phyloP scores from a whole-genome alignment of 1,284 basidiomycete species.

The Peniophora sp. region DNA sequence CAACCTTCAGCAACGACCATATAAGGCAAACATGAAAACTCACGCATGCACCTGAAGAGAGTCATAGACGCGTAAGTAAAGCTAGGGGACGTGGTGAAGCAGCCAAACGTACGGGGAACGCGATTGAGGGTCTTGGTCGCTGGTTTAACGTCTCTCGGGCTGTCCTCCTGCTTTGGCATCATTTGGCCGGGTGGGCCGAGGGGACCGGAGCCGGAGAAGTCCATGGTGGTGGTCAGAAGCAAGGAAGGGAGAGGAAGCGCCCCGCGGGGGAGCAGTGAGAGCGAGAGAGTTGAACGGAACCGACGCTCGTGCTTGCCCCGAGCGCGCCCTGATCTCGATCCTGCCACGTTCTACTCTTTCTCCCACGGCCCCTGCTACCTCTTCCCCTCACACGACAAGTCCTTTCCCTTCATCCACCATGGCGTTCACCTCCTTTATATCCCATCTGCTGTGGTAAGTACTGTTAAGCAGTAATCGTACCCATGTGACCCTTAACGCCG shows the following conservation, averaged over 20 bases:
- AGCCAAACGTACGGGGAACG: slow-evolving; percentile 61
- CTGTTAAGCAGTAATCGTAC: slow-evolving; percentile 1
- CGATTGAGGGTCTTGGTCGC: slow-evolving; percentile 69
- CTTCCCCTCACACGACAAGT: neutral
- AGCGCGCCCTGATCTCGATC: too few species aligned
- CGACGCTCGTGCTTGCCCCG: too few species aligned
- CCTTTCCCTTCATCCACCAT: slow-evolving; percentile 1
- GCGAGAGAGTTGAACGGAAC: too few species aligned
- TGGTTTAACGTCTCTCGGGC: slow-evolving; percentile 57
- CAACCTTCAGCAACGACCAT: neutral
- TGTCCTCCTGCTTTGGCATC: slow-evolving; percentile 35
- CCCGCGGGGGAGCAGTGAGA: too few species aligned
- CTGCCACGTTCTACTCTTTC: too few species aligned
- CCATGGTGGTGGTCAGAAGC: slow-evolving; percentile 13
- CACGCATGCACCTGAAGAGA: slow-evolving; percentile 64
- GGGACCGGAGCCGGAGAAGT: slow-evolving; percentile 17
- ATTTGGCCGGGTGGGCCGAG: slow-evolving; percentile 2
- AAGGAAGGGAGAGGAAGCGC: neutral
- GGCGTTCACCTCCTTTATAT: slow-evolving; percentile 43
- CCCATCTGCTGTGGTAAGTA: slow-evolving; percentile 28
- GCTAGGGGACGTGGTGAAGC: slow-evolving; percentile 13
- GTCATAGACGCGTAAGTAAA: slow-evolving; percentile 7
- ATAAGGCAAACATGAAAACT: slow-evolving; percentile 19
- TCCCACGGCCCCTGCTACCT: too few species aligned
- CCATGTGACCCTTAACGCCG: slow-evolving; percentile 3